A percentile compares a stretch with the other conserved stretches of the same genome.
Evolutionary conservation across 2,329 filamentous ascomycete genomes (phyloP).

Genomic region (Capronia epimyces): DNA sequence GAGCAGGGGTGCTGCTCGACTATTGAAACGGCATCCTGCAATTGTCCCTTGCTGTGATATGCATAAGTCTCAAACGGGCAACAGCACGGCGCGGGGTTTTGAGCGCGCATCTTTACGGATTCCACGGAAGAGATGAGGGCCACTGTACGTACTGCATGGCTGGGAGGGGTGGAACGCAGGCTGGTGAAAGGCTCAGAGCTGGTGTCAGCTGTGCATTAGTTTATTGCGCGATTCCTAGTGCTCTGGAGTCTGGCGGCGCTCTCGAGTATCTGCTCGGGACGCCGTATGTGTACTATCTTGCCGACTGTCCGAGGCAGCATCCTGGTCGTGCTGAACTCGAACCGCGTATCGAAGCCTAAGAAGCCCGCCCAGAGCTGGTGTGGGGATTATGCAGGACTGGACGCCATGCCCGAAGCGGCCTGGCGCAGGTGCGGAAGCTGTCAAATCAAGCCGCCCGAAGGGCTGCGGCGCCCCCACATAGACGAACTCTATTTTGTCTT

Average conservation of each 20-base stretch:
- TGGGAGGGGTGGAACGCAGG: background rate
- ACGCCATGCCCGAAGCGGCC: background rate
- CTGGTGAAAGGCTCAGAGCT: background rate
- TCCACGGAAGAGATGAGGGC: background rate
- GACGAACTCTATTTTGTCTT: background rate
- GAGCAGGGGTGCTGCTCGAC: too few relatives aligned
- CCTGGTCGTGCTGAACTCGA: background rate
- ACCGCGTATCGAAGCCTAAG: background rate
- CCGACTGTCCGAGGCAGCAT: background rate
- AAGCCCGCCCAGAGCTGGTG: background rate
- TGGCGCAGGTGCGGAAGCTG: background rate
- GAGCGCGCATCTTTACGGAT: background rate
- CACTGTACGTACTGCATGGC: background rate
- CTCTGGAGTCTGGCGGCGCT: too few relatives aligned
- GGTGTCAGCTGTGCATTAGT: slow-evolving; percentile 6
- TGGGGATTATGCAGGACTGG: background rate
- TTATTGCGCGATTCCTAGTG: slow-evolving; percentile 6
- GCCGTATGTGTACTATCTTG: too few relatives aligned
- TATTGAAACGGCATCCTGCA: too few relatives aligned
- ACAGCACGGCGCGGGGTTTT: background rate
- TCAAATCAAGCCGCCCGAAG: background rate
- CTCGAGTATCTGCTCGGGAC: too few relatives aligned
- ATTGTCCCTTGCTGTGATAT: too few relatives aligned
- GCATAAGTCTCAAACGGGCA: too few relatives aligned
- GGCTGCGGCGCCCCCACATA: background rate